Evolutionary conservation across 2,329 filamentous ascomycete genomes (phyloP), one percentile per base, ranked within the genome.

Genomic region (Ophiosphaerella narmari): DNA sequence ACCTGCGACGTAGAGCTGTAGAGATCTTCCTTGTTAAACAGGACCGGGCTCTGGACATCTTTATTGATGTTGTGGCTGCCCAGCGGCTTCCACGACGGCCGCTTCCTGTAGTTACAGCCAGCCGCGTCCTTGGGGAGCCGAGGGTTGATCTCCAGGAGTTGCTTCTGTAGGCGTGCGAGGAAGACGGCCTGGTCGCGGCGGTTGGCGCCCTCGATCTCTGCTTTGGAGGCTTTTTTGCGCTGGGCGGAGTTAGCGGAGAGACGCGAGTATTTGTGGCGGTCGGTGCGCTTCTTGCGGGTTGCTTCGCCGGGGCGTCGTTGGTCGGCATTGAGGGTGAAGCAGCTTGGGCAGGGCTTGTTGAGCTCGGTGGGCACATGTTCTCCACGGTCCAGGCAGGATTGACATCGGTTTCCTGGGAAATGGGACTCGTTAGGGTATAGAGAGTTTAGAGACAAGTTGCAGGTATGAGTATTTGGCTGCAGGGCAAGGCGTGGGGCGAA

Each of bases 1-100:
- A 54, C 24, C 9, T 52, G 37, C 6, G 44, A 42, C 5, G 44
- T 40, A 2, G 57, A 56, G 12, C 41, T 50, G 31, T 50, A 50
- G 21, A 58, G 46, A 2, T 53, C 51, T 4, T 40, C 45, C 31
- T 62, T 62, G 49, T 62, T 62, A 39, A 37, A 52, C 5, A 39
- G 26, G 5, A 59, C 49, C 2, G 57, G 57, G 7, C 51, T 47
- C 1, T 43, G 33, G 24, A 66, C 46, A 39, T 61, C 54, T 16
- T 46, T 34, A 16, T 52, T 53, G 37, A 60, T 51, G 41, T 66
- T 66, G 51, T 66, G 64, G 23, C 38, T 38, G 29, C 64, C 64
- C 14, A 65, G 53, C 3, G 40, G 36, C 3, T 39, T 50, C 57
- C 61, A 63, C 12, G 56, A 54, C n/a, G 31, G 45, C 24, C 43